Percentiles rank a stretch among this genome's conserved stretches.
Conservation (phyloP, 306 rosid species). For the Rosa multiflora region DNA sequence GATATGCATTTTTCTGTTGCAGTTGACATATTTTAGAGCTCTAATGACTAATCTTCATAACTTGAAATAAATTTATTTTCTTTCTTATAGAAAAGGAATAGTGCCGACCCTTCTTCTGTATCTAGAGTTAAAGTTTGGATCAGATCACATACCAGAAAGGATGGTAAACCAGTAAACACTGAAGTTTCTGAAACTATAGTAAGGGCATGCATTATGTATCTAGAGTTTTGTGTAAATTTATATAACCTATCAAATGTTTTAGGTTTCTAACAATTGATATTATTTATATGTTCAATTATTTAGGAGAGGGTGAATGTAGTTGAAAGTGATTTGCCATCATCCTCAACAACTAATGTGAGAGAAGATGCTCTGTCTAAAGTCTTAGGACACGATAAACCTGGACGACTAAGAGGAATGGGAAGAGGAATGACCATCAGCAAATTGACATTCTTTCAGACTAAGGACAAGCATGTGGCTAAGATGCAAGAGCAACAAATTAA, state of each 20-base stretch:
- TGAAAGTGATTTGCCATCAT: background rate
- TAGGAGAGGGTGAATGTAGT: background rate
- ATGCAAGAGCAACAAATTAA: too few relatives aligned
- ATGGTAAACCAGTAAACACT: conserved; percentile 1
- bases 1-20: too few relatives aligned
- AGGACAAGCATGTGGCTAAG: background rate
- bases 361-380: background rate
- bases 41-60: too few relatives aligned
- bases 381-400: background rate
- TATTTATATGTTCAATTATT: background rate
- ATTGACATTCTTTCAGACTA: background rate
- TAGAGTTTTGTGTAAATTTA: background rate
- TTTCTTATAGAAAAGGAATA: background rate
- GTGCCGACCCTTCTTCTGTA: background rate
- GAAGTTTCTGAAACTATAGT: background rate
- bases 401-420: background rate
- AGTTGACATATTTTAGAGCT: too few relatives aligned
- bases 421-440: background rate
- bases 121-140: conserved; percentile 14
- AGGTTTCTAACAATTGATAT: too few relatives aligned
- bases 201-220: background rate
- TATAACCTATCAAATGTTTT: too few relatives aligned
- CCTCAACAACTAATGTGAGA: background rate
- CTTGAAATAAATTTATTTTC: too few relatives aligned
- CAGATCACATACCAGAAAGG: background rate